Base-by-base conservation (phyloP, 2,329 filamentous ascomycete genomes). In the Helminthosporium solani region DNA sequence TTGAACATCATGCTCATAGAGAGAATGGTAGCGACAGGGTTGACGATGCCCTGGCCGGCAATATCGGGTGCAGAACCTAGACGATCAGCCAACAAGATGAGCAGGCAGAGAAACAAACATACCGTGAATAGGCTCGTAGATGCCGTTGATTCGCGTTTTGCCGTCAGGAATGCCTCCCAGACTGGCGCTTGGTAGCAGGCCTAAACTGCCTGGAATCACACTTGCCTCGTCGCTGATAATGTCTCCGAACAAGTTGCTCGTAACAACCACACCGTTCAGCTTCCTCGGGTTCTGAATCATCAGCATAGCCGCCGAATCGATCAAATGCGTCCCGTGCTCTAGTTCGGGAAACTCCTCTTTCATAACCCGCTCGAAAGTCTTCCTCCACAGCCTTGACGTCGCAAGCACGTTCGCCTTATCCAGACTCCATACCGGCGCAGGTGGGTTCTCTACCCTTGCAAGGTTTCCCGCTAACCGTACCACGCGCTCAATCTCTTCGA, bases 41-140 rank as follows among this genome's bases (percentile, higher is more conserved):
- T 95, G 63, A 96, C 90, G 58, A 96, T 86, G 49, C 88, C 88
- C 75, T 95, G 82, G 57, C 92, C 91, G 2, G 88, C 90, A 63
- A 97, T 97, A 66, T 97, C 91, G 21, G 91, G 92, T 16, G 92
- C 92, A 36, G 88, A 94, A 30, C 90, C 87, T 88, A 41, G 19
- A 11, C 19, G 23, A 43, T 64, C 12, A 66, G 57, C 42, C 21
- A 19, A 19, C 18, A 16, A 36, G n/a, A n/a, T n/a, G n/a, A 23
- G 36, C 27, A n/a, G 30, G 23, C 19, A 21, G 16, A 9, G 21
- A n/a, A 12, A 28, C 6, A 31, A 16, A 60, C 75, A 63, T 77
- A 90, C 89, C 91, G 71, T 99, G 92, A 61, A 99, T 97, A 20
- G 92, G 92, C 79, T 97, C 92, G 70, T 96, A 99, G 64, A 97